Percentiles rank a stretch among this genome's conserved stretches.
phyloP scores from a whole-genome alignment of 1,284 basidiomycete species.

The Pascua guehoae region DNA sequence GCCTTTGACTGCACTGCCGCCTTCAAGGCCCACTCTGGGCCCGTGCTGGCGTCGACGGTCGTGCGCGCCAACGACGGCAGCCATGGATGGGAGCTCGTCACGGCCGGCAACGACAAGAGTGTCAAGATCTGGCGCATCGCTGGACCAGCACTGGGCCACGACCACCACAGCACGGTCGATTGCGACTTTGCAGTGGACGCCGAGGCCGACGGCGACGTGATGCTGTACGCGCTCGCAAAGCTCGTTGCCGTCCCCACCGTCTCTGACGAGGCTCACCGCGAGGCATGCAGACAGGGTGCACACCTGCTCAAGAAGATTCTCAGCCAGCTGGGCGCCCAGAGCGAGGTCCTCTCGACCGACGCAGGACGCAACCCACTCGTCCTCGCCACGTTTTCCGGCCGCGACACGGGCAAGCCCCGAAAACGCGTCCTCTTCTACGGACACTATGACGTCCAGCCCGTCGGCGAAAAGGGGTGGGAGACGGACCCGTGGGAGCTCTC shows the following conservation, averaged over 20 bases:
- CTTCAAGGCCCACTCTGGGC: slow-evolving; percentile 75
- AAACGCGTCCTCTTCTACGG: slow-evolving; percentile 80
- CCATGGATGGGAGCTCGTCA: slow-evolving; percentile 56
- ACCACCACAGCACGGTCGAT: not conserved
- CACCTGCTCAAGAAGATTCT: slow-evolving; percentile 85
- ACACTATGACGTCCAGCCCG: slow-evolving; percentile 89
- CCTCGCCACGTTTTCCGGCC: slow-evolving; percentile 73
- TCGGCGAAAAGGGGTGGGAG: slow-evolving; percentile 70
- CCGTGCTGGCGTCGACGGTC: slow-evolving; percentile 72
- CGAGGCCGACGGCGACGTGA: slow-evolving; percentile 48
- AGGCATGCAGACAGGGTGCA: slow-evolving; percentile 81
- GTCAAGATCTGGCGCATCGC: slow-evolving; percentile 60
- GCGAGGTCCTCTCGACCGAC: slow-evolving; percentile 57
- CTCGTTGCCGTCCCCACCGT: slow-evolving; percentile 85
- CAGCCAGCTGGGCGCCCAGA: slow-evolving; percentile 74
- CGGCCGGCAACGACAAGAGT: slow-evolving; percentile 77
- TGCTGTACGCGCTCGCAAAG: slow-evolving; percentile 68
- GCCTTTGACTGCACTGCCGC: slow-evolving; percentile 76
- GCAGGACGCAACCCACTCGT: slow-evolving; percentile 74
- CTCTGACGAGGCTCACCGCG: slow-evolving; percentile 67
- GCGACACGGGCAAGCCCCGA: slow-evolving; percentile 49
- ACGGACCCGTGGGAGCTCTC: slow-evolving; percentile 78
- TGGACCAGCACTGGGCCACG: not conserved
- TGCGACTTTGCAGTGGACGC: slow-evolving; percentile 19
- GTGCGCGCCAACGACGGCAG: slow-evolving; percentile 20